Evolutionary conservation across 2,329 filamentous ascomycete species (phyloP), one percentile per base, ranked within the genome.

Genomic region (Dactylella cylindrospora): DNA sequence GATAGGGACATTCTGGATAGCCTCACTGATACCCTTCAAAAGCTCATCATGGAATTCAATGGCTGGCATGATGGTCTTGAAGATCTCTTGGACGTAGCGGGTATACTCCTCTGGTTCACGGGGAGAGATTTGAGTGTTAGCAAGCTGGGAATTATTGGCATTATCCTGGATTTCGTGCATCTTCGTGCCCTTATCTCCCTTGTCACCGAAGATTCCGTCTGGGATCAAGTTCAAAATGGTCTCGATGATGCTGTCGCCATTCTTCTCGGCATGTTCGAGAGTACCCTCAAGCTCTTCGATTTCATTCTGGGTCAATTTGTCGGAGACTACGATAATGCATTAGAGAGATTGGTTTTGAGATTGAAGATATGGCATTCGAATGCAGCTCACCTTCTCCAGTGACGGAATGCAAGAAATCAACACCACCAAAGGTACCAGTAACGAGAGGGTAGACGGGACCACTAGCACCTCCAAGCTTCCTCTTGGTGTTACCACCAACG

Each of bases 371-470:
- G n/a, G n/a, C n/a, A n/a, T n/a, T n/a, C n/a, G n/a, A n/a, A 12
- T 22, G 32, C 73, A n/a, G n/a, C n/a, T n/a, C 66, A 80, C 79
- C 76, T 75, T 84, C 82, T 57, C 82, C 81, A 38, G 81, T 87
- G 23, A 95, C 90, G 0, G 87, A 93, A 75, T 95, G 89, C 62
- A 95, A 76, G 75, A 96, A 96, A 70, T 96, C 91, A 10, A 95
- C 90, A 65, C 90, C 90, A 64, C 90, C 90, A 73, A 96, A 96
- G 5, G 90, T 96, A 60, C 91, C 90, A 1, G 90, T 96, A 36
- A 95, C 80, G 64, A 91, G 76, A 5, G 90, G 90, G 68, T 86
- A 95, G 62, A 95, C 87, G 12, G 52, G 20, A 26, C 77, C 71
- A 17, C 78, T 78, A 54, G 81, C 84, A 36, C 86, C 89, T 26